Evolutionary conservation across 2,329 filamentous ascomycete species (phyloP).

Genomic region (Metarhizium humberi): DNA sequence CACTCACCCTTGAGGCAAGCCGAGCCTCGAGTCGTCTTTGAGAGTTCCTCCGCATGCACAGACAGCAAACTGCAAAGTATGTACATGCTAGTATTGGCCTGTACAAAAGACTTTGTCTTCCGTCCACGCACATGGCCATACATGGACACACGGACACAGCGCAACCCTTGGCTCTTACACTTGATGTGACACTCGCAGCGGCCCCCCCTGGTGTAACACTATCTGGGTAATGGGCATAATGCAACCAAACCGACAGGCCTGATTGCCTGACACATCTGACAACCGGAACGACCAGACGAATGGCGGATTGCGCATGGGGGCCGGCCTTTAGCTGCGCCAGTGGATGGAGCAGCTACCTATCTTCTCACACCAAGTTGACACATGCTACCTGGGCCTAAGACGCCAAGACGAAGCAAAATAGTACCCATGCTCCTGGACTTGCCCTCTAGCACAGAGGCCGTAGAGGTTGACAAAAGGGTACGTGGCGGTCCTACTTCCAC

Average conservation of each 20-base stretch:
- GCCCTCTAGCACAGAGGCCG: neutral
- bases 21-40: neutral
- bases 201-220: neutral
- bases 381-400: neutral
- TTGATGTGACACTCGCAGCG: neutral
- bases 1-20: neutral
- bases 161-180: neutral
- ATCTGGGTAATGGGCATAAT: neutral
- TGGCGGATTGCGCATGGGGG: neutral
- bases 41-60: neutral
- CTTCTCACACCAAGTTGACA: neutral
- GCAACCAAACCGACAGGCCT: neutral
- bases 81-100: neutral
- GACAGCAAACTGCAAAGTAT: neutral
- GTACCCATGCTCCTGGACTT: neutral
- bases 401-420: constrained; percentile 2
- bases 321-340: neutral
- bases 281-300: neutral
- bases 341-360: neutral
- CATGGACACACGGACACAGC: neutral
- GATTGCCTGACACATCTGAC: neutral
- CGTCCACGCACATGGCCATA: neutral
- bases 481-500: neutral
- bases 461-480: neutral
- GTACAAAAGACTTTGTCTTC: neutral